Evolutionary conservation across 2,329 filamentous ascomycete species (phyloP), one percentile per base, ranked within the genome.

Genomic region (Truncatella angustata): DNA sequence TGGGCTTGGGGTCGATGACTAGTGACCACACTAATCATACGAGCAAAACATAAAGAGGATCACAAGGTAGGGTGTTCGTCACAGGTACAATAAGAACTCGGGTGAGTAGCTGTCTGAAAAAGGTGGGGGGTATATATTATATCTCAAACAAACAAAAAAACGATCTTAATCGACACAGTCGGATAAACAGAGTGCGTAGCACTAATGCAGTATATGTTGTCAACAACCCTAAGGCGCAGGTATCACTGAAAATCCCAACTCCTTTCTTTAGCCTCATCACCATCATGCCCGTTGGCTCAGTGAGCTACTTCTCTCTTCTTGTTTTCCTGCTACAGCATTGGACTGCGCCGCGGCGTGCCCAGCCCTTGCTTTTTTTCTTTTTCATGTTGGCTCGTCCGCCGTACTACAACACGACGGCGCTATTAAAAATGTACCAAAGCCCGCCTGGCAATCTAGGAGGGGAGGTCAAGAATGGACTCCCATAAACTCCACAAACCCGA

Each of bases 41-140:
- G n/a, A n/a, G n/a, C n/a, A n/a, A n/a, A n/a, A n/a, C n/a, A n/a
- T n/a, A n/a, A n/a, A n/a, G n/a, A n/a, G n/a, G n/a, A n/a, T n/a
- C n/a, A n/a, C n/a, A n/a, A n/a, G n/a, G n/a, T n/a, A n/a, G n/a
- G n/a, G n/a, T n/a, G n/a, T n/a, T n/a, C n/a, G n/a, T n/a, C n/a
- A n/a, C n/a, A n/a, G n/a, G n/a, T n/a, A n/a, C n/a, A n/a, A n/a
- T n/a, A 7, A 32, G 28, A 32, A 14, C 28, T 2, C 28, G 14
- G 14, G 28, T 9, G 30, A 26, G 18, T 2, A 42, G 11, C 4
- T 43, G 37, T 35, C 49, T 43, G 36, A 50, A 50, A 44, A 43
- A 40, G n/a, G n/a, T n/a, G n/a, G n/a, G 21, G 50, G 50, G 50
- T 52, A 52, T 52, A 52, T 47, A 52, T 52, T 52, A 52, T 40